Evolutionary conservation across 2,329 filamentous ascomycete genomes (phyloP).

Genomic region (Pseudogymnoascus sp.): DNA sequence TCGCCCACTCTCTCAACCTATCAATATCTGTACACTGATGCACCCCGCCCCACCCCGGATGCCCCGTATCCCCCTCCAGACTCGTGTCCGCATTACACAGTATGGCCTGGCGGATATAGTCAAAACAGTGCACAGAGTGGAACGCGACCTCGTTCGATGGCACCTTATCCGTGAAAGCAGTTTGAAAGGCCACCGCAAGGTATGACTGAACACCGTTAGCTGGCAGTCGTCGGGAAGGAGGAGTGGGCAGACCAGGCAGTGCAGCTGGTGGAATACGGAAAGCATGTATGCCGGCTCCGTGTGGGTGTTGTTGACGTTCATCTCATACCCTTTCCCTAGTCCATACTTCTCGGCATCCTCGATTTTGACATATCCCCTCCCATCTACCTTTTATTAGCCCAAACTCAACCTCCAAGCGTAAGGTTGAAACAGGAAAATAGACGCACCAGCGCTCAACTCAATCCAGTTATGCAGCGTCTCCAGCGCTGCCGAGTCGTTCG

Average conservation of each 20-base stretch:
- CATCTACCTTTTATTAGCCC: conserved; percentile 10
- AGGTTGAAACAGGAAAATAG: background rate
- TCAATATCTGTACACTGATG: conserved; percentile 5
- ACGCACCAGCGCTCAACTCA: conserved; percentile 14
- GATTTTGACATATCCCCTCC: conserved; percentile 15
- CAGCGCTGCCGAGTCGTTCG: conserved; percentile 4
- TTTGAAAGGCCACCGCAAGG: conserved; percentile 10
- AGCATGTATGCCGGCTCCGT: conserved; percentile 14
- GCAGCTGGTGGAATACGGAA: conserved; percentile 17
- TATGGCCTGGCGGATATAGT: background rate
- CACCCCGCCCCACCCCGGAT: background rate
- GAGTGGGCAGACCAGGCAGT: conserved; percentile 13
- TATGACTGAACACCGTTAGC: conserved; percentile 12
- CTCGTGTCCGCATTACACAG: background rate
- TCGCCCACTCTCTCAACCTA: conserved; percentile 3
- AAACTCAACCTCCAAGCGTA: background rate
- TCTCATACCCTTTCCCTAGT: conserved; percentile 11
- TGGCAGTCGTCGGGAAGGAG: background rate
- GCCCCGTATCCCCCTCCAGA: background rate
- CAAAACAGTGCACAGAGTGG: background rate
- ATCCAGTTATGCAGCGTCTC: conserved; percentile 16
- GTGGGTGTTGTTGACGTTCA: background rate
- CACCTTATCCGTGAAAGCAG: background rate
- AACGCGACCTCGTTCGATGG: conserved; percentile 12
- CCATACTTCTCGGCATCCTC: conserved; percentile 6